Evolutionary conservation across 768 basidiomycete genomes (phyloP), one percentile per base, ranked within the genome.

Genomic region (Xerocomellus intermedius): DNA sequence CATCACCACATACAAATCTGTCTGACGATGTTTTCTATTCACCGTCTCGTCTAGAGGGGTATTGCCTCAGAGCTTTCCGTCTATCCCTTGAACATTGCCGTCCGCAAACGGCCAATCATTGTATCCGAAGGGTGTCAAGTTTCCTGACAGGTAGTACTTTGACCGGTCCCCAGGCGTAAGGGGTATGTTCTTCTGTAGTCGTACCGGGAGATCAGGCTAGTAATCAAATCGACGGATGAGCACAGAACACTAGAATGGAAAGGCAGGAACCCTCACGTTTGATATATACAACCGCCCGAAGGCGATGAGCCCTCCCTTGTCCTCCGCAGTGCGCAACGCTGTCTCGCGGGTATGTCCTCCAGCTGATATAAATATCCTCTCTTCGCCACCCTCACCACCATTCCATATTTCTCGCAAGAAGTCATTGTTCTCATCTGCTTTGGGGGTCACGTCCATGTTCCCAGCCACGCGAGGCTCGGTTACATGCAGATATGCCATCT

Each of bases 401-500:
- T 45, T 47, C 82, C 82, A 83, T 7, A 81, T 75, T 3, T 70
- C 55, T 14, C 78, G 71, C 28, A 82, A 44, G 56, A 80, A 78
- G 46, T 79, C 75, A 48, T 77, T 81, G 2, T 72, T 71, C 19
- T 72, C 62, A 16, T 57, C 60, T 38, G 35, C 32, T 0, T 48
- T 43, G 2, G 30, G 12, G 4, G 8, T 5, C 9, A 7, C 4
- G 37, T 63, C 58, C 2, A 0, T 1, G 8, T 9, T 19, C 2
- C 63, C 67, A 17, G 21, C 28, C 16, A 66, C 33, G 69, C 73
- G 68, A 12, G 78, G 72, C 56, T 84, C 80, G 42, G 76, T 64
- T 21, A 77, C 58, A 56, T 85, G 83, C 5, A 86, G 57, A 67
- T 84, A 86, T 0, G 82, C 81, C 22, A 82, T 64, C 9, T 67